Evolutionary conservation across 2,329 filamentous ascomycete species (phyloP).

Genomic region (Claviceps humidiphila): DNA sequence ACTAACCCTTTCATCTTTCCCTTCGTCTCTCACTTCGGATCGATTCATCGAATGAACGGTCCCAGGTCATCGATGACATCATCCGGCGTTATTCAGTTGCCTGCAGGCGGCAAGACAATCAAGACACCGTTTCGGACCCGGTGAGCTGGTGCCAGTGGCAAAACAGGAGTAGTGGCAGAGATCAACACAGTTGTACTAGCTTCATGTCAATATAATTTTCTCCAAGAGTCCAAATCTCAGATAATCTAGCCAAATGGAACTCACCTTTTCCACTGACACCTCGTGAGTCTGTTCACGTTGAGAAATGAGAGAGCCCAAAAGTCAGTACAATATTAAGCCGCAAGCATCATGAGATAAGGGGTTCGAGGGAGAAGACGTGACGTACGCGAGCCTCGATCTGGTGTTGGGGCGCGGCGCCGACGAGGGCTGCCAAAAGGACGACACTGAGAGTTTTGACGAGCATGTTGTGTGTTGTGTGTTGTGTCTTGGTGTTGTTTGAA

Average conservation of each 20-base stretch:
- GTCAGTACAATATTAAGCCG: background rate
- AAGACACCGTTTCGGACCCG: background rate
- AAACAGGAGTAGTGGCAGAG: background rate
- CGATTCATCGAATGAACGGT: background rate
- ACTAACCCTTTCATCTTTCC: too few species aligned
- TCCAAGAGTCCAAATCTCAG: too few species aligned
- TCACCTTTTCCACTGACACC: too few species aligned
- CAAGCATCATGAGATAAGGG: background rate
- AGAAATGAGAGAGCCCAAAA: background rate
- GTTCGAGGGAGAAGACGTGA: background rate
- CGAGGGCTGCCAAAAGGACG: background rate
- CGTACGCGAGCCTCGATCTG: background rate
- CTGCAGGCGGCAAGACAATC: background rate
- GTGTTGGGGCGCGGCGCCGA: background rate
- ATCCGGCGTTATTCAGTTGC: too few species aligned
- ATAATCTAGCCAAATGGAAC: too few species aligned
- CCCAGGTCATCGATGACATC: background rate
- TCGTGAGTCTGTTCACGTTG: background rate
- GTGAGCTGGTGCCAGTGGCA: too few species aligned
- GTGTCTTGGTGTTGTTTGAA: too few species aligned
- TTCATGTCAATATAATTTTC: too few species aligned
- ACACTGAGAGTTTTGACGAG: background rate
- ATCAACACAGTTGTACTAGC: background rate
- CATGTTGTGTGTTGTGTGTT: background rate
- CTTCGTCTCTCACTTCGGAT: background rate